phyloP scores from a whole-genome alignment of 345 rosid genomes.

The Eucalyptus viminalis region DNA sequence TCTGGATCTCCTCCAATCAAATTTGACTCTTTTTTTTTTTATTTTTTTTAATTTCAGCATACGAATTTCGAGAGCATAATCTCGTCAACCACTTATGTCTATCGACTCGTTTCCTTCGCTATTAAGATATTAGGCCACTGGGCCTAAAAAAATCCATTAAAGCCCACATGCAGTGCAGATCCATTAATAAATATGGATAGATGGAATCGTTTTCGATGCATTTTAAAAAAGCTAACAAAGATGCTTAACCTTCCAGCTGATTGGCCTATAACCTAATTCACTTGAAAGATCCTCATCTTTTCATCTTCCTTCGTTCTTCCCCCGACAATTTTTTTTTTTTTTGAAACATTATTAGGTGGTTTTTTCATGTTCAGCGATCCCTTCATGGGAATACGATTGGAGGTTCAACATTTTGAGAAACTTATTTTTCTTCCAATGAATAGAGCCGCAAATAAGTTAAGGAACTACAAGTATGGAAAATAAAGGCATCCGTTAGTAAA shows the following conservation, averaged over 20 bases:
- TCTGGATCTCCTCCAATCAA: background rate
- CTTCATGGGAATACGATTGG: background rate
- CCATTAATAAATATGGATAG: background rate
- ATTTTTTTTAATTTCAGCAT: background rate
- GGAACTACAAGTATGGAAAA: background rate
- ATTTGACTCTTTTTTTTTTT: too few relatives aligned
- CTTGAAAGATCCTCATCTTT: background rate
- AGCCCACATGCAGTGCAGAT: background rate
- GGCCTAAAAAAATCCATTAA: background rate
- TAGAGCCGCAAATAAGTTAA: background rate
- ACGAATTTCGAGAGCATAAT: background rate
- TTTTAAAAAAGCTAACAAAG: background rate
- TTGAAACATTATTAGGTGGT: background rate
- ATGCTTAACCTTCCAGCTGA: background rate
- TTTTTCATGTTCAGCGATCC: background rate
- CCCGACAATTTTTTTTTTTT: background rate
- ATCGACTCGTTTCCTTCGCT: background rate
- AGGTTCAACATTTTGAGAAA: background rate
- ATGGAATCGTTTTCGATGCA: background rate
- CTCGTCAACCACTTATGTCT: background rate
- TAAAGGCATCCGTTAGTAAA: background rate
- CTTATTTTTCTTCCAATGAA: background rate
- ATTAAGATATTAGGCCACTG: background rate
- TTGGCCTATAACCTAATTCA: background rate
- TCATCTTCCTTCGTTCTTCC: background rate